These are phyloP conservation scores for Zygosaccharomyces sapae DNA, from an alignment of 1,139 yeast species.

Conservation along the genomic window DNA sequence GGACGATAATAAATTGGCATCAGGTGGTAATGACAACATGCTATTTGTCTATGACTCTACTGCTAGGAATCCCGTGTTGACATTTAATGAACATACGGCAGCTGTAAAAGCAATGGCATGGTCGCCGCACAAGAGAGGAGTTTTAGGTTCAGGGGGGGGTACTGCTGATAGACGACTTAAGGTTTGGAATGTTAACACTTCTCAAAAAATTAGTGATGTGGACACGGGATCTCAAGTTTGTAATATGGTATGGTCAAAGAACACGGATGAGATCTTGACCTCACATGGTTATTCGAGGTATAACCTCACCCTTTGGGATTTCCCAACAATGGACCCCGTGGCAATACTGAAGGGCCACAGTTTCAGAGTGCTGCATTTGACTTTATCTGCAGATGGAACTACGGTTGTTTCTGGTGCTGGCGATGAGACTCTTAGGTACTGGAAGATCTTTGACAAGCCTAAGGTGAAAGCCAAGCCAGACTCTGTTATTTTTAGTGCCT, in stretches of 20 bases:
- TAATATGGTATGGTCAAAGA: slow-evolving; percentile 87
- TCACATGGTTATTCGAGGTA: slow-evolving; percentile 93
- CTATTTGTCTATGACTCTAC: slow-evolving; percentile 85
- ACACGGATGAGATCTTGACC: slow-evolving; percentile 86
- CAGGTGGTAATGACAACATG: slow-evolving; percentile 92
- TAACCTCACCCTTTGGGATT: slow-evolving; percentile 94
- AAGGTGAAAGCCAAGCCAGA: slow-evolving; percentile 52
- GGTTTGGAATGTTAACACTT: slow-evolving; percentile 88
- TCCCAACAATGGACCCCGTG: slow-evolving; percentile 86
- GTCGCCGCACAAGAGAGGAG: slow-evolving; percentile 96
- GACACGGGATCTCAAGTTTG: slow-evolving; percentile 97
- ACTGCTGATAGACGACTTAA: slow-evolving; percentile 89
- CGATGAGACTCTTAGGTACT: slow-evolving; percentile 89
- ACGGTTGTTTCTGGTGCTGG: slow-evolving; percentile 98
- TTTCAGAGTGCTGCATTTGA: slow-evolving; percentile 80
- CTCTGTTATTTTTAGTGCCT: slow-evolving; percentile 70
- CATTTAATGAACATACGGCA: slow-evolving; percentile 80
- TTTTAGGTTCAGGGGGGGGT: slow-evolving; percentile 95
- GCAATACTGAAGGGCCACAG: slow-evolving; percentile 95
- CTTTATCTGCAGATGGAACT: slow-evolving; percentile 95
- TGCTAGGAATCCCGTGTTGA: slow-evolving; percentile 63
- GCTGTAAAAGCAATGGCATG: slow-evolving; percentile 96
- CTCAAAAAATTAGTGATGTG: slow-evolving; percentile 65
- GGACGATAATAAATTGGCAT: slow-evolving; percentile 80
- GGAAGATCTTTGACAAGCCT: slow-evolving; percentile 85